These are phyloP conservation scores for Saturnispora saitoi DNA, from an alignment of 805 yeast genomes.

Conservation along the genomic window DNA sequence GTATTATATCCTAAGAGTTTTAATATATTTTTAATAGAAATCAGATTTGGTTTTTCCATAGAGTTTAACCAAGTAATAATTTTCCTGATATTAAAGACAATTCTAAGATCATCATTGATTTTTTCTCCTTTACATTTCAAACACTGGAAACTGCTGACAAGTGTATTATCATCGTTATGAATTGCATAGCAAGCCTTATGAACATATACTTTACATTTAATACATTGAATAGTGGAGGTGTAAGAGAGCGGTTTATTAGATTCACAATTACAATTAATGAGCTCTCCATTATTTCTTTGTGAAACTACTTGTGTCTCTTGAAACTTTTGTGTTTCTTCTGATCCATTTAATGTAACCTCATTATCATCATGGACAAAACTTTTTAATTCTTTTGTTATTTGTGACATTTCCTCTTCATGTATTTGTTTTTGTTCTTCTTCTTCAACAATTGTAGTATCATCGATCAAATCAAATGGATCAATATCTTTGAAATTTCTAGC, in stretches of 20 bases:
- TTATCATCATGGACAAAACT: constrained; percentile 8
- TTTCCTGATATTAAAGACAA: constrained; percentile 19
- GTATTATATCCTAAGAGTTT: constrained; percentile 6
- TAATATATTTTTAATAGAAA: constrained; percentile 5
- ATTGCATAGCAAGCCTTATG: constrained; percentile 20
- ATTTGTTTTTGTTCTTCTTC: neutral
- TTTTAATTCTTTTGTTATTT: constrained; percentile 19
- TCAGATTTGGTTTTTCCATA: constrained; percentile 2
- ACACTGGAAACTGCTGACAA: constrained; percentile 13
- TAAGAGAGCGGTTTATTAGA: constrained; percentile 10
- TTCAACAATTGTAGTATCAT: constrained; percentile 2
- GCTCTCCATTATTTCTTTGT: neutral
- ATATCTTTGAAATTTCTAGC: constrained; percentile 18
- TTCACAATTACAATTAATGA: constrained; percentile 18
- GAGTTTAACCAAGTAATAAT: constrained; percentile 9
- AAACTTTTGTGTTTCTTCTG: constrained; percentile 11
- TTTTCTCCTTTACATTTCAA: constrained; percentile 9
- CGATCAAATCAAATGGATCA: constrained; percentile 21
- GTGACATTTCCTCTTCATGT: constrained; percentile 14
- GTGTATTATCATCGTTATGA: neutral
- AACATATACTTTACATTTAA: constrained; percentile 11
- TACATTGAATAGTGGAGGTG: constrained; percentile 15
- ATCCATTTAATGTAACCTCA: neutral
- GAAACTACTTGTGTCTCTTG: neutral
- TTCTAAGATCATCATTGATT: constrained; percentile 11